A percentile compares a stretch with the other conserved stretches of the same genome.
phyloP scores from a whole-genome alignment of 768 basidiomycete genomes.

The Auricularia sp. region DNA sequence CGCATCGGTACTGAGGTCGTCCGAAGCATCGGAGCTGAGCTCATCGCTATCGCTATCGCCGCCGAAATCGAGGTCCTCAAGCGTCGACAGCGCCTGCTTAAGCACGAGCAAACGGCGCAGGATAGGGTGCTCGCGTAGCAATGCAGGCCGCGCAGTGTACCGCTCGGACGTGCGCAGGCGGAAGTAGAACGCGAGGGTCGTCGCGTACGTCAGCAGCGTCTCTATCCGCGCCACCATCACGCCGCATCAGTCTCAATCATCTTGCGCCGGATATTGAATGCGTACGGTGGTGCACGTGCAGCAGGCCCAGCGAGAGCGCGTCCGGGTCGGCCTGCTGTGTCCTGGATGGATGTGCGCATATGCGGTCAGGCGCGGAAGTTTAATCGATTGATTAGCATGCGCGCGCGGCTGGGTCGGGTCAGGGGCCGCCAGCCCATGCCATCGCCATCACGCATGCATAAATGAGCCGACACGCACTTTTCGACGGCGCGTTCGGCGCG shows the following conservation, averaged over 20 bases:
- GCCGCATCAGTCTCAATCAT: not conserved
- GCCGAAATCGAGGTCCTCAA: conserved; percentile 75
- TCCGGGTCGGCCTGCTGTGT: conserved; percentile 38
- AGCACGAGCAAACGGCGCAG: conserved; percentile 67
- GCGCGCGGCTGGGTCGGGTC: not conserved
- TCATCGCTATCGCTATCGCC: conserved; percentile 30
- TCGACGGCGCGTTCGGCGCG: conserved; percentile 43
- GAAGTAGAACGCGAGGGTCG: conserved; percentile 85
- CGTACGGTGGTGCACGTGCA: conserved; percentile 85
- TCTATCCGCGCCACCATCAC: conserved; percentile 36
- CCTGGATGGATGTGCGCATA: conserved; percentile 24
- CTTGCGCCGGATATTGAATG: conserved; percentile 7
- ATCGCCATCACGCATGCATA: too few relatives aligned
- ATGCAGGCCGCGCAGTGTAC: conserved; percentile 49
- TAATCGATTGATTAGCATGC: not conserved
- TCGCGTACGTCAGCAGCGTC: conserved; percentile 79
- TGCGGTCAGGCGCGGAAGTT: conserved; percentile 2
- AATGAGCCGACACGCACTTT: conserved; percentile 29
- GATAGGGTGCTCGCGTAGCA: conserved; percentile 46
- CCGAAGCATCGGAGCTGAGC: conserved; percentile 16
- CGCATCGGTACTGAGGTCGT: conserved; percentile 14
- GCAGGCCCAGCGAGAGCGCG: conserved; percentile 53
- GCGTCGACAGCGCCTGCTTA: conserved; percentile 67
- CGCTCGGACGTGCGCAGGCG: conserved; percentile 67
- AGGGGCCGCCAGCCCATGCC: not conserved